Conservation (phyloP, 331 rosid genomes). For the Malus hybrid region DNA sequence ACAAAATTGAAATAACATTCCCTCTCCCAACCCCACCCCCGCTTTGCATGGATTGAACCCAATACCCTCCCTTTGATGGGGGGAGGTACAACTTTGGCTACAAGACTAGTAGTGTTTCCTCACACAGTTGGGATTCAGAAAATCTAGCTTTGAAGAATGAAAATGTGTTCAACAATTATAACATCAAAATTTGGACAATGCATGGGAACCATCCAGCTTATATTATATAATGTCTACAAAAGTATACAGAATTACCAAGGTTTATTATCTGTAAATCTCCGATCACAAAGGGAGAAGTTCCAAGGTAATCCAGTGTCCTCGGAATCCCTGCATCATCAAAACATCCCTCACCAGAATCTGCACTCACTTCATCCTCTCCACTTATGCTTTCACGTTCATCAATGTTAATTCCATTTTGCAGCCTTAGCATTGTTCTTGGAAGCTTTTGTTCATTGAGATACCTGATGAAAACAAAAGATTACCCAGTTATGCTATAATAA, state of each 20-base stretch:
- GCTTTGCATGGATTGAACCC: background rate
- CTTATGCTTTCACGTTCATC: slow-evolving; percentile 50
- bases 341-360: slow-evolving; percentile 73
- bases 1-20: background rate
- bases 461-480: slow-evolving; percentile 39
- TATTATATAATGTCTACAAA: background rate
- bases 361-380: slow-evolving; percentile 62
- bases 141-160: background rate
- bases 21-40: background rate
- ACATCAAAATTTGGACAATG: background rate
- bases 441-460: slow-evolving; percentile 81
- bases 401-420: slow-evolving; percentile 59
- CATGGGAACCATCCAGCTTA: slow-evolving; percentile 8
- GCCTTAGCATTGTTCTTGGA: slow-evolving; percentile 72
- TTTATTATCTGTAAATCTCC: slow-evolving; percentile 74
- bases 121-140: background rate
- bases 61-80: background rate
- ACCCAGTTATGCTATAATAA: background rate
- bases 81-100: background rate
- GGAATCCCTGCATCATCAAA: slow-evolving; percentile 36
- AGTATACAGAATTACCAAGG: slow-evolving; percentile 49
- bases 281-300: slow-evolving; percentile 52
- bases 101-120: background rate
- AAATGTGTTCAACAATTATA: background rate
- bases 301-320: slow-evolving; percentile 26